Evolutionary conservation across 306 rosid genomes (phyloP).

Genomic region (Cicer bijugum): DNA sequence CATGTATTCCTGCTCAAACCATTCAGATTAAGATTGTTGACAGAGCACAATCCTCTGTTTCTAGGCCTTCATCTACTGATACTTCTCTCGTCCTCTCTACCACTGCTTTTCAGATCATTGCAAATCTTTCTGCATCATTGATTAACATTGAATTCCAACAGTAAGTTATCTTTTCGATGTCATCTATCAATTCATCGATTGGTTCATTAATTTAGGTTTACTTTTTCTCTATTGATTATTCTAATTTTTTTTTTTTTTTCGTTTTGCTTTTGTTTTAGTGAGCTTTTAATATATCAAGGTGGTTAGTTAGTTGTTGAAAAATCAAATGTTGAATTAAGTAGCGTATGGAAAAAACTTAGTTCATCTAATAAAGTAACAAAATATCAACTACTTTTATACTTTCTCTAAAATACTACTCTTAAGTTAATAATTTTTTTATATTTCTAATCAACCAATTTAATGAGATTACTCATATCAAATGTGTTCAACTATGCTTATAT

Average conservation of each 20-base stretch:
- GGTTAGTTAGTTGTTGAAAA: slow-evolving; percentile 42
- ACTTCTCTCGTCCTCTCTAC: slow-evolving; percentile 67
- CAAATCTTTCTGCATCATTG: slow-evolving; percentile 48
- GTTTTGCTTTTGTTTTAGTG: slow-evolving; percentile 39
- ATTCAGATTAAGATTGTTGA: slow-evolving; percentile 74
- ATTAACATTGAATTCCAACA: slow-evolving; percentile 69
- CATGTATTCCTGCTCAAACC: slow-evolving; percentile 59
- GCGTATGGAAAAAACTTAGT: no score
- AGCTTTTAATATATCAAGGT: slow-evolving; percentile 19
- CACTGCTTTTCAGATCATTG: slow-evolving; percentile 62
- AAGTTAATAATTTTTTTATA: no score
- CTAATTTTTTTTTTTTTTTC: not conserved
- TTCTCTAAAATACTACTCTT: no score
- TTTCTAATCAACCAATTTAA: no score
- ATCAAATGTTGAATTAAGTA: not conserved
- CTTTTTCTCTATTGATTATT: not conserved
- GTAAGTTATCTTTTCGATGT: slow-evolving; percentile 46
- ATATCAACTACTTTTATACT: no score
- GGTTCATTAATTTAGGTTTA: not conserved
- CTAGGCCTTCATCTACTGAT: slow-evolving; percentile 49
- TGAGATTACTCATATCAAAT: no score
- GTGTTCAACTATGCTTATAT: no score
- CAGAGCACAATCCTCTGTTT: slow-evolving; percentile 53
- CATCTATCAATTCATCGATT: no score
- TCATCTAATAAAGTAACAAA: no score